Percentiles rank a stretch among this genome's conserved stretches.
phyloP scores from a whole-genome alignment of 768 basidiomycete species.

The Neoboletus brunneissimus region DNA sequence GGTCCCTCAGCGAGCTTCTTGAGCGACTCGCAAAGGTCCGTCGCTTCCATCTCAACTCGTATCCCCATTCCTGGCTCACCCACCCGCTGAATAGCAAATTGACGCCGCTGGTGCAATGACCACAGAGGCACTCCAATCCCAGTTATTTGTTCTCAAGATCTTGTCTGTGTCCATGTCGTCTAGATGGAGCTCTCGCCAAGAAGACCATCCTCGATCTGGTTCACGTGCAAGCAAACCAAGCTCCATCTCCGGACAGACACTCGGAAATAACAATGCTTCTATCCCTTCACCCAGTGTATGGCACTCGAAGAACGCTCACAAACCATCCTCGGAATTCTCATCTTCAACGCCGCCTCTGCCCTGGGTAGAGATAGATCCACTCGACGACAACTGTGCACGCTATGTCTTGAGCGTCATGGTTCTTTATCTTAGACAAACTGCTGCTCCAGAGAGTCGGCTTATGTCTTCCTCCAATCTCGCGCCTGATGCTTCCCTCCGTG shows the following conservation, averaged over 20 bases:
- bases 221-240: slow-evolving; percentile 43
- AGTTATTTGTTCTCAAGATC: slow-evolving; percentile 82
- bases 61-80: slow-evolving; percentile 11
- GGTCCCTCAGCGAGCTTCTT: slow-evolving; percentile 71
- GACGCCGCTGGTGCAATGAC: slow-evolving; percentile 51
- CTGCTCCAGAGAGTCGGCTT: slow-evolving; percentile 51
- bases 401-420: slow-evolving; percentile 83
- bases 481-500: slow-evolving; percentile 64
- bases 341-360: slow-evolving; percentile 35
- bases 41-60: slow-evolving; percentile 5
- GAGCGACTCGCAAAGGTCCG: slow-evolving; percentile 75
- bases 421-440: slow-evolving; percentile 73
- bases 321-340: slow-evolving; percentile 42
- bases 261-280: slow-evolving; percentile 35
- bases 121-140: slow-evolving; percentile 79
- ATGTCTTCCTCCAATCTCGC: slow-evolving; percentile 60
- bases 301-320: slow-evolving; percentile 30
- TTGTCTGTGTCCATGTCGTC: slow-evolving; percentile 74
- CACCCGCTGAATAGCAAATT: slow-evolving; percentile 42
- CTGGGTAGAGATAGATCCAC: slow-evolving; percentile 65
- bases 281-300: slow-evolving; percentile 28
- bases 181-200: slow-evolving; percentile 56
- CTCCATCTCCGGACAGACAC: slow-evolving; percentile 30
- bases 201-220: slow-evolving; percentile 39
- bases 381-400: slow-evolving; percentile 79